Conservation (phyloP, 805 yeast genomes). For the Saturnispora bothae region DNA sequence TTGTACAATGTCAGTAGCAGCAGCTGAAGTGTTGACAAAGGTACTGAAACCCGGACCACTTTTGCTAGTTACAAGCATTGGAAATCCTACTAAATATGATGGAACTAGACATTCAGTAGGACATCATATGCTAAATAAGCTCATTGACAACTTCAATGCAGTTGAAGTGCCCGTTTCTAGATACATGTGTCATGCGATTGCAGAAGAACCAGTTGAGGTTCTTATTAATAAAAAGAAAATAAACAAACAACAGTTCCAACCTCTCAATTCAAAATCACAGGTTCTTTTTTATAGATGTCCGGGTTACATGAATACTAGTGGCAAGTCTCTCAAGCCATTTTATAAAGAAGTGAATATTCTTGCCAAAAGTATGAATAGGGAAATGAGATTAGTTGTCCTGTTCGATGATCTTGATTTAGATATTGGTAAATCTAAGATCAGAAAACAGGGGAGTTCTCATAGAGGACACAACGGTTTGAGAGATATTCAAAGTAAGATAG, state of each 20-base stretch:
- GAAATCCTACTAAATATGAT: slow-evolving; percentile 58
- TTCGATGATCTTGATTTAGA: slow-evolving; percentile 72
- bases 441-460: slow-evolving; percentile 49
- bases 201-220: neutral
- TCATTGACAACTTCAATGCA: slow-evolving; percentile 1
- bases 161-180: neutral
- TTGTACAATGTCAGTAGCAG: neutral
- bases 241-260: neutral
- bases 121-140: slow-evolving; percentile 38
- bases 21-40: neutral
- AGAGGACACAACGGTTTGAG: slow-evolving; percentile 83
- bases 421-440: slow-evolving; percentile 54
- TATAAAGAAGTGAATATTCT: slow-evolving; percentile 26
- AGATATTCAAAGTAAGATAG: slow-evolving; percentile 38
- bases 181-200: slow-evolving; percentile 1
- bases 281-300: slow-evolving; percentile 11
- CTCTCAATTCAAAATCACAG: slow-evolving; percentile 5
- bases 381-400: slow-evolving; percentile 43
- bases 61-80: slow-evolving; percentile 44
- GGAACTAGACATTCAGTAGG: slow-evolving; percentile 77
- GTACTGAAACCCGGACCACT: slow-evolving; percentile 15
- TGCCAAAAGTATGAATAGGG: slow-evolving; percentile 15
- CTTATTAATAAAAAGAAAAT: neutral
- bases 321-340: slow-evolving; percentile 33
- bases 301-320: slow-evolving; percentile 60